Conservation (phyloP, 78 protist species). For the Tieghemostelium lacteum region DNA sequence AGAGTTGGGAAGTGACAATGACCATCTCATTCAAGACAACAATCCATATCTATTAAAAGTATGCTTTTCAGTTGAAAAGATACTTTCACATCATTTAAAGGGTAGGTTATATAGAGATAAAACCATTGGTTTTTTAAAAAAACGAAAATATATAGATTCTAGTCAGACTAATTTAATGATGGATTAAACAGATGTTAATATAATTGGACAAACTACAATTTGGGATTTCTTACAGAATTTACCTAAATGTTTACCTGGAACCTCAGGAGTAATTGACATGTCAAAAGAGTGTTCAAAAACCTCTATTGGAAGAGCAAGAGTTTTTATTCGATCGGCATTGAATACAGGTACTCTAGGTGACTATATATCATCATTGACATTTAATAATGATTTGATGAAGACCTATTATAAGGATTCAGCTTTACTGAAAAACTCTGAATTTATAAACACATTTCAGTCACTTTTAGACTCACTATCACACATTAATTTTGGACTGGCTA, state of each 20-base stretch:
- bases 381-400: conserved; percentile 14
- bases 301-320: conserved; percentile 56
- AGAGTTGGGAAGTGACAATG: not conserved
- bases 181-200: conserved; percentile 27
- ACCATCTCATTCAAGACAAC: not conserved
- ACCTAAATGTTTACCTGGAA: conserved; percentile 49
- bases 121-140: not conserved
- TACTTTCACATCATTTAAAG: conserved; percentile 19
- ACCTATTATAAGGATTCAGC: conserved; percentile 59
- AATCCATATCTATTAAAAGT: conserved; percentile 43
- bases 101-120: conserved; percentile 1
- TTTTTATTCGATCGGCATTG: conserved; percentile 40
- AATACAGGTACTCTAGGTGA: conserved; percentile 47
- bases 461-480: conserved; percentile 25
- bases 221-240: conserved; percentile 62
- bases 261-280: conserved; percentile 9
- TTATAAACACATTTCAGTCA: conserved; percentile 2
- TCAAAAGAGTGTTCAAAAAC: conserved; percentile 46
- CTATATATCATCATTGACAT: conserved; percentile 33
- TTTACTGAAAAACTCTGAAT: conserved; percentile 43
- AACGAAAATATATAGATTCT: not conserved
- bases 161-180: no score
- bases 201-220: conserved; percentile 41
- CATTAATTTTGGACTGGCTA: conserved; percentile 40
- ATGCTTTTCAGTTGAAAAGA: conserved; percentile 57